Percentiles rank a stretch among this genome's conserved stretches.
These are phyloP conservation scores for Astrocystis sublimbata DNA, from an alignment of 495 filamentous ascomycete genomes.

Conservation along the genomic window DNA sequence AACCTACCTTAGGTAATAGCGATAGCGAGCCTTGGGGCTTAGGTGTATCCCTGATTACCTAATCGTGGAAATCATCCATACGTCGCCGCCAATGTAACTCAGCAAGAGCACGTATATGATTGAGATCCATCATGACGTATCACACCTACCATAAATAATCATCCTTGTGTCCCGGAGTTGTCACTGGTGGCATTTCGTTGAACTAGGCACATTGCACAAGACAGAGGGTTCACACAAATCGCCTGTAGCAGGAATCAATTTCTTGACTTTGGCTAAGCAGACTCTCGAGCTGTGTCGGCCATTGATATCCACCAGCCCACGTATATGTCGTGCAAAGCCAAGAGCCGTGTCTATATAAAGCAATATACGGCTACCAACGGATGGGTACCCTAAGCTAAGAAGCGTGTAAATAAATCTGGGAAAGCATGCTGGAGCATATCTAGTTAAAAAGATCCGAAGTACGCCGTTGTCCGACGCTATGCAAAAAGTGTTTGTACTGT, in stretches of 20 bases:
- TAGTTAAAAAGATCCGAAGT: slow-evolving; percentile 10
- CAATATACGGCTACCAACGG: not conserved
- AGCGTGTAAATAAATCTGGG: slow-evolving; percentile 3
- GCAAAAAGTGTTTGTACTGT: slow-evolving; percentile 15
- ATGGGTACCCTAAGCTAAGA: not conserved
- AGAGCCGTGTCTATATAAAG: not conserved
- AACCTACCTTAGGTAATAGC: not conserved
- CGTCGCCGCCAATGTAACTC: too few relatives aligned
- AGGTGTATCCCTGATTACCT: too few relatives aligned
- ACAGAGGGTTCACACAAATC: too few relatives aligned
- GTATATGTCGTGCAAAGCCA: not conserved
- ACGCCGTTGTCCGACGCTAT: slow-evolving; percentile 23
- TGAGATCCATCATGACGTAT: too few relatives aligned
- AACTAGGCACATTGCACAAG: too few relatives aligned
- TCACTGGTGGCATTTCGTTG: too few relatives aligned
- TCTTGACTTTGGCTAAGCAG: not conserved
- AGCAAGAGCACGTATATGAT: too few relatives aligned
- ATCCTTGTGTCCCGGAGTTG: too few relatives aligned
- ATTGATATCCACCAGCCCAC: not conserved
- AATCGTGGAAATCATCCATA: too few relatives aligned
- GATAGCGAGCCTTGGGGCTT: too few relatives aligned
- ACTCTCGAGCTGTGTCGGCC: not conserved
- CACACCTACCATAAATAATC: too few relatives aligned
- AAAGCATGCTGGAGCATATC: slow-evolving; percentile 4
- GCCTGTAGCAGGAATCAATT: too few relatives aligned